Conservation (phyloP, 768 basidiomycete species). For the Lactarius pseudohatsudake region DNA sequence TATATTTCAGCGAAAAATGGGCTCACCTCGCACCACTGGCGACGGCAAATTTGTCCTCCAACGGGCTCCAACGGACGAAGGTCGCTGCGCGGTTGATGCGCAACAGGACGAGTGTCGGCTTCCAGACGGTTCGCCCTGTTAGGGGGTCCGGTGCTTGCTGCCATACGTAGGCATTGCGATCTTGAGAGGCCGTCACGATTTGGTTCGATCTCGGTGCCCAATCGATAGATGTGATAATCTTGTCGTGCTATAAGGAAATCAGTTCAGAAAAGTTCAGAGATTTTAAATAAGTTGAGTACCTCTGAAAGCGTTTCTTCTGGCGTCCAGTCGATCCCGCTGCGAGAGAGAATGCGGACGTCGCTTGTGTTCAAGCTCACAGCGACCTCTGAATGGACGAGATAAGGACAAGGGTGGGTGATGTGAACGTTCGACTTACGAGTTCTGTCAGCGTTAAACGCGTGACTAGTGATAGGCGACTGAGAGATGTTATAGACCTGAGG, state of each 20-base stretch:
- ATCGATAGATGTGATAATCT: slow-evolving; percentile 95
- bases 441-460: slow-evolving; percentile 89
- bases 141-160: slow-evolving; percentile 71
- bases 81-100: slow-evolving; percentile 97
- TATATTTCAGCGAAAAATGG: not conserved
- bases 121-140: slow-evolving; percentile 78
- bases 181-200: slow-evolving; percentile 98
- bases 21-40: slow-evolving; percentile 89
- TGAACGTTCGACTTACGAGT: slow-evolving; percentile 56
- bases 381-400: slow-evolving; percentile 56
- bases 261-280: not conserved
- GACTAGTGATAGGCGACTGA: slow-evolving; percentile 83
- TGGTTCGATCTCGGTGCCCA: slow-evolving; percentile 98
- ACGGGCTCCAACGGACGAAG: slow-evolving; percentile 92
- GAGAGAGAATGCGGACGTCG: slow-evolving; percentile 79
- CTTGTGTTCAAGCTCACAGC: slow-evolving; percentile 89
- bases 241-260: slow-evolving; percentile 77
- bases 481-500: slow-evolving; percentile 78
- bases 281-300: slow-evolving; percentile 45
- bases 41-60: slow-evolving; percentile 98
- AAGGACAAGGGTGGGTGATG: slow-evolving; percentile 19
- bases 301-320: slow-evolving; percentile 78
- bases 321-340: slow-evolving; percentile 66
- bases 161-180: slow-evolving; percentile 99
- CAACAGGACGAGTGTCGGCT: slow-evolving; percentile 93